A percentile compares a stretch with the other conserved stretches of the same genome.
Conservation (phyloP, 495 filamentous ascomycete species). For the Penicillium odoratum region DNA sequence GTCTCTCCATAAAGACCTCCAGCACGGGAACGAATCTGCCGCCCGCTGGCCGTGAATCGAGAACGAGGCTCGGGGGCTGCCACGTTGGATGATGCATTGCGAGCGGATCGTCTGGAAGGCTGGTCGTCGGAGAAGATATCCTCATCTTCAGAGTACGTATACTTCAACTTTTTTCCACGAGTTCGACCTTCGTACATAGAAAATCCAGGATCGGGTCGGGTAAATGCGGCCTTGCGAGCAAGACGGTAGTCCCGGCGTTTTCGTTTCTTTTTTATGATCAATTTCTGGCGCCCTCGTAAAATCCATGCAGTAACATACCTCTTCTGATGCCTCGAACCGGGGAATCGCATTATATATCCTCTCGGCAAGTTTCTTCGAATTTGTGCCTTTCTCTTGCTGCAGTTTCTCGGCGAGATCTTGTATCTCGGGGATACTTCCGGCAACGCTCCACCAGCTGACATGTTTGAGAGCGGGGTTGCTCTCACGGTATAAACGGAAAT, state of each 20-base stretch:
- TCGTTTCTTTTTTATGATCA: conserved; percentile 67
- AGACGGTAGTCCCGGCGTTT: conserved; percentile 89
- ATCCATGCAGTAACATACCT: conserved; percentile 51
- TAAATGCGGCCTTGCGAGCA: conserved; percentile 81
- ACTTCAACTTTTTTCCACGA: conserved; percentile 90
- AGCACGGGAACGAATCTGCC: conserved; percentile 75
- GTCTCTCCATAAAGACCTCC: conserved; percentile 80
- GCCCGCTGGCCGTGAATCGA: conserved; percentile 85
- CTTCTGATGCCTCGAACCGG: conserved; percentile 92
- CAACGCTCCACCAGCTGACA: conserved; percentile 88
- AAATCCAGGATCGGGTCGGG: conserved; percentile 83
- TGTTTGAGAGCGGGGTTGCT: conserved; percentile 78
- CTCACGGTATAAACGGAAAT: conserved; percentile 93
- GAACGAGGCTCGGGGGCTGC: conserved; percentile 75
- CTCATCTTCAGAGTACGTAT: conserved; percentile 92
- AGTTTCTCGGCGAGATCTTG: conserved; percentile 71
- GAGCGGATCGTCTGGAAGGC: conserved; percentile 65
- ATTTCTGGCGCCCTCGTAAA: conserved; percentile 10
- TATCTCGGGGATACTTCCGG: conserved; percentile 86
- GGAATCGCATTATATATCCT: conserved; percentile 80
- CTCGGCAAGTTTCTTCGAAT: conserved; percentile 72
- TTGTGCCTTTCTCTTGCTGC: conserved; percentile 72
- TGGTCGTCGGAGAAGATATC: conserved; percentile 73
- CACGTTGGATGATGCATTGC: conserved; percentile 65
- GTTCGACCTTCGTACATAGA: conserved; percentile 96